Conservation (phyloP, 768 basidiomycete species). For the Boletus barrowsii region DNA sequence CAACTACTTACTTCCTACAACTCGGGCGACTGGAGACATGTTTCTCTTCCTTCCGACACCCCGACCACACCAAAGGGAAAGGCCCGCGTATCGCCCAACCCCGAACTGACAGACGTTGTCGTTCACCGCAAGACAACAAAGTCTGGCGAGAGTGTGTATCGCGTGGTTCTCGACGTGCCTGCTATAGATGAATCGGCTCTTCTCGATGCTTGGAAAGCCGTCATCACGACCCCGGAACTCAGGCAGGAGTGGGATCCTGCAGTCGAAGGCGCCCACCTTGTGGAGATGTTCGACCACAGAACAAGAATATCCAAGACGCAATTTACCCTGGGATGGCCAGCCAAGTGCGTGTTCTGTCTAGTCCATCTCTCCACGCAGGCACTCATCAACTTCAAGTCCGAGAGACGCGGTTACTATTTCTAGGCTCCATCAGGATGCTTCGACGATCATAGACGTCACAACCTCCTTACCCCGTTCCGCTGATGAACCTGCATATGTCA, state of each 20-base stretch:
- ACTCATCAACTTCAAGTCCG: conserved; percentile 51
- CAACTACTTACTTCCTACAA: conserved; percentile 70
- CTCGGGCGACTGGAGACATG: conserved; percentile 78
- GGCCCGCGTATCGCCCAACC: conserved; percentile 44
- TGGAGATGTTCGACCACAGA: conserved; percentile 83
- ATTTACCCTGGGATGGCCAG: conserved; percentile 94
- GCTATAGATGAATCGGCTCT: conserved; percentile 51
- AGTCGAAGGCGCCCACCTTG: conserved; percentile 75
- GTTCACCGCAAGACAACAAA: conserved; percentile 73
- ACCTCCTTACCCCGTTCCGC: conserved; percentile 90
- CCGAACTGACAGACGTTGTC: conserved; percentile 68
- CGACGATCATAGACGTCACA: conserved; percentile 85
- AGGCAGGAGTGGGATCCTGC: conserved; percentile 92
- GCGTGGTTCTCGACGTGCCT: conserved; percentile 79
- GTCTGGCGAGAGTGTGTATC: conserved; percentile 72
- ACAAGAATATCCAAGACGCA: conserved; percentile 89
- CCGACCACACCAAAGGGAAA: conserved; percentile 58
- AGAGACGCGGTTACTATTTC: conserved; percentile 94
- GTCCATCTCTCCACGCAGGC: neutral
- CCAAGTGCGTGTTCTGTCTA: conserved; percentile 67
- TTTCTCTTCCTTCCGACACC: conserved; percentile 47
- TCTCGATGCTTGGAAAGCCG: conserved; percentile 77
- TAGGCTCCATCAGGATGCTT: conserved; percentile 73
- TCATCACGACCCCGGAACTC: conserved; percentile 82
- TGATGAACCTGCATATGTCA: conserved; percentile 87